Percentiles rank a stretch among this genome's conserved stretches.
These are phyloP conservation scores for Backusella circina DNA, from an alignment of 192 early-diverging fungal species.

Conservation along the genomic window DNA sequence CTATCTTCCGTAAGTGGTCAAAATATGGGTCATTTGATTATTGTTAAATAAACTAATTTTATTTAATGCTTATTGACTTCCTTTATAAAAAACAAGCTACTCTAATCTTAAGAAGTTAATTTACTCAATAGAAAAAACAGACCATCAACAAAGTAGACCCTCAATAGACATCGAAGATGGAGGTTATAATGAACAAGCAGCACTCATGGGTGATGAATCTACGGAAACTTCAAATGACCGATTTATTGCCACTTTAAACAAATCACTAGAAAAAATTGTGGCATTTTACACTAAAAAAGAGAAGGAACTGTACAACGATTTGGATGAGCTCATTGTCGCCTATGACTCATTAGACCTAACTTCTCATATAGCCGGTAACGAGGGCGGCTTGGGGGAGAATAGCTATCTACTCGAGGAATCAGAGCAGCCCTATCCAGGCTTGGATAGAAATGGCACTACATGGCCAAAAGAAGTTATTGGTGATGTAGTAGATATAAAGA, in stretches of 20 bases:
- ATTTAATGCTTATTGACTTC: not conserved
- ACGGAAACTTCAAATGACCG: constrained; percentile 35
- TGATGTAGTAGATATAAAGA: constrained; percentile 11
- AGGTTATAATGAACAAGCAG: constrained; percentile 27
- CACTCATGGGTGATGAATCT: constrained; percentile 24
- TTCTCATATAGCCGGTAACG: not conserved
- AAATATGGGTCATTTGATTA: not conserved
- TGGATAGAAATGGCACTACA: not conserved
- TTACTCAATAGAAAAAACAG: constrained; percentile 69
- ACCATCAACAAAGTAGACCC: not conserved
- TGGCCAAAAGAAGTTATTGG: not conserved
- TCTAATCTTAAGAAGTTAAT: constrained; percentile 76
- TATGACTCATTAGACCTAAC: not conserved
- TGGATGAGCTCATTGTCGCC: constrained; percentile 34
- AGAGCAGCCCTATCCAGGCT: not conserved
- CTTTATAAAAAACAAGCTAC: constrained; percentile 36
- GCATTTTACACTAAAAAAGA: constrained; percentile 83
- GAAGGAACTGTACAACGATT: constrained; percentile 64
- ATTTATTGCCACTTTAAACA: constrained; percentile 78
- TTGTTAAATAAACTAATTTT: not conserved
- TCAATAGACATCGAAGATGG: constrained; percentile 32
- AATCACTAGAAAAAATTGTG: constrained; percentile 78
- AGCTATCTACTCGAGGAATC: not conserved
- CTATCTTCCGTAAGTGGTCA: constrained; percentile 48
- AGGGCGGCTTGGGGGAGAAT: not conserved